These are phyloP conservation scores for Globisporangium spinosum DNA, from an alignment of 352 stramenopile genomes.

Conservation along the genomic window DNA sequence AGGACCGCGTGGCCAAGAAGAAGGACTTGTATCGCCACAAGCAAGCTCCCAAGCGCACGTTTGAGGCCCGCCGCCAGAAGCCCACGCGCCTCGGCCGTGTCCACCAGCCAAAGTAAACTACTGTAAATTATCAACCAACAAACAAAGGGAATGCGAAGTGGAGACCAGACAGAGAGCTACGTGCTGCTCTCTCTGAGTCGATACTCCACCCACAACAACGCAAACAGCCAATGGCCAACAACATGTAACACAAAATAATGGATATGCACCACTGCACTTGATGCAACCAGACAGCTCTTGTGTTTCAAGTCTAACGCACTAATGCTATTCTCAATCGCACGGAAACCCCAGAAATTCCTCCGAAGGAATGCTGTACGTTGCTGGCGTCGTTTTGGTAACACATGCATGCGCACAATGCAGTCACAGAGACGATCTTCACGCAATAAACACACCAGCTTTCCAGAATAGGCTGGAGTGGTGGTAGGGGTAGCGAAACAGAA, in stretches of 20 bases:
- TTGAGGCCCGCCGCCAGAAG: slow-evolving; percentile 43
- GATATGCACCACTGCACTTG: not conserved
- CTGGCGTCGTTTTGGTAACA: not conserved
- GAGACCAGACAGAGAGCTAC: not conserved
- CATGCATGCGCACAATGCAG: not conserved
- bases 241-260: slow-evolving; percentile 9
- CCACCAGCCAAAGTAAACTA: slow-evolving; percentile 59
- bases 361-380: not conserved
- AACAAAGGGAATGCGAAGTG: not conserved
- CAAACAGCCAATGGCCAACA: not conserved
- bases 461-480: not conserved
- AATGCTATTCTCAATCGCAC: not conserved
- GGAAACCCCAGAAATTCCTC: not conserved
- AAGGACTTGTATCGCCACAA: slow-evolving; percentile 43
- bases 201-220: not conserved
- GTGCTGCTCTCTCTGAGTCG: not conserved
- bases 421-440: not conserved
- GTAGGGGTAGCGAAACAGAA: no score
- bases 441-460: not conserved
- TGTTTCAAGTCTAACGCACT: not conserved
- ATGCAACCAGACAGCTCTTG: not conserved
- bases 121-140: slow-evolving; percentile 11
- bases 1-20: slow-evolving; percentile 38
- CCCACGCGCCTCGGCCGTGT: slow-evolving; percentile 56
- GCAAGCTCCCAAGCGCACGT: slow-evolving; percentile 37